These are phyloP conservation scores for Lineolata rhizophorae DNA, from an alignment of 495 filamentous ascomycete species.

Conservation along the genomic window DNA sequence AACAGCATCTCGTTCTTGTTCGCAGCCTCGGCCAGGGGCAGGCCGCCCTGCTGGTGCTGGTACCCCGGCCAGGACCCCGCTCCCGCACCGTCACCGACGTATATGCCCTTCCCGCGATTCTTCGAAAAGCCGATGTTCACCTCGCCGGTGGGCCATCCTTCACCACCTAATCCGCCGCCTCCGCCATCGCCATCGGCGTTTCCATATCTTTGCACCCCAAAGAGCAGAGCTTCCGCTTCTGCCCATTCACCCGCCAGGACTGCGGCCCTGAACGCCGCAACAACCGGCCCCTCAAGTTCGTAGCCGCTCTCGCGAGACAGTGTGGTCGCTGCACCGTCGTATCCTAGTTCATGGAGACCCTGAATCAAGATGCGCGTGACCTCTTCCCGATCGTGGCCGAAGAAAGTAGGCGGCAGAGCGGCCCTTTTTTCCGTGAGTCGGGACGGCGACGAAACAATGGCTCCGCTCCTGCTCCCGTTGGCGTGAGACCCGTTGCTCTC, in stretches of 20 bases:
- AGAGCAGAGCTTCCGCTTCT: constrained; percentile 63
- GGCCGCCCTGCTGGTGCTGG: constrained; percentile 11
- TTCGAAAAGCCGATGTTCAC: constrained; percentile 3
- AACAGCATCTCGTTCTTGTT: constrained; percentile 47
- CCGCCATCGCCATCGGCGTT: constrained; percentile 24
- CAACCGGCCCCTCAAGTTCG: constrained; percentile 65
- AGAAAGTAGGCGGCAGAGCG: too few species aligned
- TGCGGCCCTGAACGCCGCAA: constrained; percentile 64
- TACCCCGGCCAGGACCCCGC: constrained; percentile 1
- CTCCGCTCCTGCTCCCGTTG: too few species aligned
- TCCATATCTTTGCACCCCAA: too few species aligned
- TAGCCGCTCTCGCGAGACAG: constrained; percentile 70
- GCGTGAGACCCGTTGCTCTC: too few species aligned
- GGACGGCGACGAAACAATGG: too few species aligned
- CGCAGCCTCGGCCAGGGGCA: constrained; percentile 33
- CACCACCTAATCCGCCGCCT: constrained; percentile 21
- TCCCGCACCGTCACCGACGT: background rate
- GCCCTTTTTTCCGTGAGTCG: too few species aligned
- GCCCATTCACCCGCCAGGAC: constrained; percentile 66
- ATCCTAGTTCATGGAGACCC: constrained; percentile 70
- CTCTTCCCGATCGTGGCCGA: constrained; percentile 81
- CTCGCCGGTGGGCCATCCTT: constrained; percentile 1
- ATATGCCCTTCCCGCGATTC: constrained; percentile 1
- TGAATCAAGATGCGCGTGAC: constrained; percentile 86
- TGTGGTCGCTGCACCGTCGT: constrained; percentile 47